Evolutionary conservation across 2,329 filamentous ascomycete species (phyloP).

Genomic region (Pseudocercospora eumusae): DNA sequence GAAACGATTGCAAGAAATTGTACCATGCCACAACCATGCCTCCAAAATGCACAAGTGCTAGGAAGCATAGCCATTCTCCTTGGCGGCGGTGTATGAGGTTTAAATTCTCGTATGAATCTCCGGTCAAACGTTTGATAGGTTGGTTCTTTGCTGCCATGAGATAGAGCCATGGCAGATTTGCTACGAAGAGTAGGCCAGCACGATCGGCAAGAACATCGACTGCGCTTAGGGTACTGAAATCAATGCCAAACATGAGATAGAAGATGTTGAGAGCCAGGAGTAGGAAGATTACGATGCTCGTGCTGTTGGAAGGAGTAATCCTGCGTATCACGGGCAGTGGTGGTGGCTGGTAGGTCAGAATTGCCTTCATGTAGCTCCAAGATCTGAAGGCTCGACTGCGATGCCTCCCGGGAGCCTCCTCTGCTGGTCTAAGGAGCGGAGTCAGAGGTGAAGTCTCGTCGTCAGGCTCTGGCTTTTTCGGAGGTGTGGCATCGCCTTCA

Average conservation of each 20-base stretch:
- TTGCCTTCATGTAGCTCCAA: slow-evolving; percentile 21
- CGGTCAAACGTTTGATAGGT: slow-evolving; percentile 61
- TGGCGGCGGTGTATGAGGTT: slow-evolving; percentile 67
- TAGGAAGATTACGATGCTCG: slow-evolving; percentile 54
- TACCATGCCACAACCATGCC: slow-evolving; percentile 61
- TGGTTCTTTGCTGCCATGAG: slow-evolving; percentile 68
- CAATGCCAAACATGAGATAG: slow-evolving; percentile 57
- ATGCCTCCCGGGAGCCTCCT: neutral
- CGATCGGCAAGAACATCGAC: slow-evolving; percentile 59
- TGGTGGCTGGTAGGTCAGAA: slow-evolving; percentile 59
- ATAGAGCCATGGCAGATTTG: slow-evolving; percentile 59
- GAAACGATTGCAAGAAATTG: slow-evolving; percentile 47
- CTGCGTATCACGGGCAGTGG: slow-evolving; percentile 61
- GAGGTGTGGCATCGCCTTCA: slow-evolving; percentile 41
- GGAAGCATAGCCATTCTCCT: slow-evolving; percentile 63
- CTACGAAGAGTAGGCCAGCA: slow-evolving; percentile 55
- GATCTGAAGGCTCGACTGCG: slow-evolving; percentile 12
- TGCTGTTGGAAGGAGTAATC: slow-evolving; percentile 59
- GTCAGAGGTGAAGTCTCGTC: slow-evolving; percentile 33
- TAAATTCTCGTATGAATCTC: slow-evolving; percentile 65
- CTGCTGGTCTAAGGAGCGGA: slow-evolving; percentile 37
- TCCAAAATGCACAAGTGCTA: slow-evolving; percentile 57
- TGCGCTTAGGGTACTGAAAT: slow-evolving; percentile 40
- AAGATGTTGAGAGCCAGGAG: slow-evolving; percentile 60
- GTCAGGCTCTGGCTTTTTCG: slow-evolving; percentile 18